Percentiles rank a stretch among this genome's conserved stretches.
Evolutionary conservation across 192 early-diverging fungal species (phyloP).

Genomic region (Chytriomyces sp.): DNA sequence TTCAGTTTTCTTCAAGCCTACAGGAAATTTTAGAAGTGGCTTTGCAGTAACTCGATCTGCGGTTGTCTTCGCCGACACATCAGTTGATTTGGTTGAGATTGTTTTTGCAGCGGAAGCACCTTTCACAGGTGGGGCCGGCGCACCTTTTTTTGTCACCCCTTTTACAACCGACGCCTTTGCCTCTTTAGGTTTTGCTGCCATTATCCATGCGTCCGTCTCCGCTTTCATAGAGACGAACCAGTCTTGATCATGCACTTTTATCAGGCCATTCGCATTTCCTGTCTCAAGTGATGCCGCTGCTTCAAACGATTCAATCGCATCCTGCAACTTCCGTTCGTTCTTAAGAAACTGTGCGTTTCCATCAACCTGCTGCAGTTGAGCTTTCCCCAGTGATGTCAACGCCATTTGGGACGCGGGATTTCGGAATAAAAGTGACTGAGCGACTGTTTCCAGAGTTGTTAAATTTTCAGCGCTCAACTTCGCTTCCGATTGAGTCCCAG

Average conservation of each 20-base stretch:
- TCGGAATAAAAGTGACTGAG: neutral
- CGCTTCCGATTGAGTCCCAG: no score
- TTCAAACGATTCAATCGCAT: slow-evolving; percentile 37
- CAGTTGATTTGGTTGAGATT: slow-evolving; percentile 7
- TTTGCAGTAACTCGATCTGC: neutral
- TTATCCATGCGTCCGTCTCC: neutral
- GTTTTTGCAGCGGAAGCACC: neutral
- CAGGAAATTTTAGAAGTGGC: slow-evolving; percentile 21
- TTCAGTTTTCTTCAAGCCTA: neutral
- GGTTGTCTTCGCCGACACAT: neutral
- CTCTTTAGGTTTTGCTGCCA: slow-evolving; percentile 1
- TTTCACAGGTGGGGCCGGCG: neutral
- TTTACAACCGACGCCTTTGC: slow-evolving; percentile 1
- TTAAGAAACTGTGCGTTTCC: neutral
- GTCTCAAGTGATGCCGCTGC: slow-evolving; percentile 35
- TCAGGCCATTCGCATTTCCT: neutral
- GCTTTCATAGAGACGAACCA: slow-evolving; percentile 10
- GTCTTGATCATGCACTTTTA: slow-evolving; percentile 1
- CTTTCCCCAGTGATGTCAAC: slow-evolving; percentile 23
- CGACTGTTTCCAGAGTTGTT: no score
- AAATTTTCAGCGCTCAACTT: no score
- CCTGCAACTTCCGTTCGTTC: neutral
- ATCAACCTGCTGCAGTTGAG: slow-evolving; percentile 35
- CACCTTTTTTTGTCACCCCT: neutral
- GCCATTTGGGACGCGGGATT: neutral